Evolutionary conservation across 768 basidiomycete genomes (phyloP).

Genomic region (Cystofilobasidium bisporidii): DNA sequence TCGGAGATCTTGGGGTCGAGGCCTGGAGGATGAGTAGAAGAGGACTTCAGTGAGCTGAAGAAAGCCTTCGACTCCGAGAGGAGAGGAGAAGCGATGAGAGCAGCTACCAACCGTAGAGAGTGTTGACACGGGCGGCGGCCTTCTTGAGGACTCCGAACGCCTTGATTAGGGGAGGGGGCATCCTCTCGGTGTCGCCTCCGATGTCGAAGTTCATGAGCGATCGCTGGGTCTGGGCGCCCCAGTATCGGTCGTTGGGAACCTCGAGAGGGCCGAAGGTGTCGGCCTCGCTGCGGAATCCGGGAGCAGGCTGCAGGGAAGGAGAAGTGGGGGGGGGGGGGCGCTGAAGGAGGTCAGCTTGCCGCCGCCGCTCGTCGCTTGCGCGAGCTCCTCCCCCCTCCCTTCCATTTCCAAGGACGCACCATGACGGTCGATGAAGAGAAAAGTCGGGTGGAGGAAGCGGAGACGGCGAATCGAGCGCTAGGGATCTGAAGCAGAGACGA

Average conservation of each 20-base stretch:
- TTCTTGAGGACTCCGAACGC: slow-evolving; percentile 97
- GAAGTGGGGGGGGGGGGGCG: neutral
- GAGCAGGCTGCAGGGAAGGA: neutral
- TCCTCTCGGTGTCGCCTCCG: slow-evolving; percentile 83
- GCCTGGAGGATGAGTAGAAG: slow-evolving; percentile 20
- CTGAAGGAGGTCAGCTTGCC: neutral
- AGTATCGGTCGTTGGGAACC: slow-evolving; percentile 80
- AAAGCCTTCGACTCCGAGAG: no score
- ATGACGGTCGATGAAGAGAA: slow-evolving; percentile 27
- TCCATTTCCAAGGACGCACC: slow-evolving; percentile 22
- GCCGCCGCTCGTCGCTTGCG: no score
- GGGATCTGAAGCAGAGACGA: slow-evolving; percentile 9
- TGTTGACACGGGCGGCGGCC: slow-evolving; percentile 85
- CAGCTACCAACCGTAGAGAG: slow-evolving; percentile 55
- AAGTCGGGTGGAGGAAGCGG: slow-evolving; percentile 1
- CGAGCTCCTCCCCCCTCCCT: no score
- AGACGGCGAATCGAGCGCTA: slow-evolving; percentile 3
- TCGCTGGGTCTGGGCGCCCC: slow-evolving; percentile 98
- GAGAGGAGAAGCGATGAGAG: no score
- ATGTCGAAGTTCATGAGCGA: slow-evolving; percentile 97
- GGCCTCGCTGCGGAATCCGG: slow-evolving; percentile 55
- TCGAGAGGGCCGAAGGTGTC: slow-evolving; percentile 94
- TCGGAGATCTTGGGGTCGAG: slow-evolving; percentile 75
- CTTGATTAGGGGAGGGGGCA: slow-evolving; percentile 91
- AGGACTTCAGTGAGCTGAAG: neutral